Percentiles rank a stretch among this genome's conserved stretches.
These are phyloP conservation scores for Cladosporium colombiae DNA, from an alignment of 2,329 filamentous ascomycete genomes.

Conservation along the genomic window DNA sequence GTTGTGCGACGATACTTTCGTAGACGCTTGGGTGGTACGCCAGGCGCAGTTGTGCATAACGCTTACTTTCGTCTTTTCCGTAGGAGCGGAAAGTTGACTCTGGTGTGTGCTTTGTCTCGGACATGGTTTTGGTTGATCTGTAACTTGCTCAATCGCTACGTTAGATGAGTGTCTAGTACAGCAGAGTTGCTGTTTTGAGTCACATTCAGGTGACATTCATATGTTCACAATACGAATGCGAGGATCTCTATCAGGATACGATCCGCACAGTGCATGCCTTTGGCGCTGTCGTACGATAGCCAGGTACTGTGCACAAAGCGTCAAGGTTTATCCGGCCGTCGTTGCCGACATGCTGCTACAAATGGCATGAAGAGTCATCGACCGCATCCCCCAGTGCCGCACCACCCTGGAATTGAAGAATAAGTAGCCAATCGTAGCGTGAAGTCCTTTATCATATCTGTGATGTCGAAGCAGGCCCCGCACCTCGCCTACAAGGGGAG, in stretches of 20 bases:
- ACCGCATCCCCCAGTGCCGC: too few species aligned
- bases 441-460: neutral
- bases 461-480: neutral
- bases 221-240: neutral
- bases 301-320: neutral
- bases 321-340: neutral
- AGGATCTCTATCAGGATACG: neutral
- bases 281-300: neutral
- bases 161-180: neutral
- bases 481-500: neutral
- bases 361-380: neutral
- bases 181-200: neutral
- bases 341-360: neutral
- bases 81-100: slow-evolving; percentile 5
- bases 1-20: slow-evolving; percentile 49
- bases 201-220: neutral
- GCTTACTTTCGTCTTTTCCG: neutral
- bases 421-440: neutral
- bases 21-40: slow-evolving; percentile 53
- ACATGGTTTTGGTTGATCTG: neutral
- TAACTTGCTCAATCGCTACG: neutral
- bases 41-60: slow-evolving; percentile 1
- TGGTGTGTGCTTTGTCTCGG: neutral
- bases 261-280: neutral
- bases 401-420: too few species aligned